Conservation (phyloP, 495 filamentous ascomycete genomes). For the Trichoderma parareesei region DNA sequence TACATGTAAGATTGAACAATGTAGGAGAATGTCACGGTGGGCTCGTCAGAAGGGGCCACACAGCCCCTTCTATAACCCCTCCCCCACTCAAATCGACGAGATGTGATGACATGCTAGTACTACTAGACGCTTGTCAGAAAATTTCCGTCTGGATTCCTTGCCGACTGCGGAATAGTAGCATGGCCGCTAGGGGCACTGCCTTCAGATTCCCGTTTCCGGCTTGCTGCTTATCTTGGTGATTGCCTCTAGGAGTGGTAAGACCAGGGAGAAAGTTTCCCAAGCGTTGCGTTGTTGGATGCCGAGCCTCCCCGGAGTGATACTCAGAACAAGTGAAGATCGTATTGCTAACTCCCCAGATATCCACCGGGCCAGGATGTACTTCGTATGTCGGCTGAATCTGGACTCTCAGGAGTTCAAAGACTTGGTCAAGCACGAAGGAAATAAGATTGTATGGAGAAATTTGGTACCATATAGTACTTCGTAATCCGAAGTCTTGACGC, state of each 20-base stretch:
- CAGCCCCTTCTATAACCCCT: conserved; percentile 1
- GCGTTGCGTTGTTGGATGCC: neutral
- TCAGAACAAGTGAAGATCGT: neutral
- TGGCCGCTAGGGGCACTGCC: conserved; percentile 4
- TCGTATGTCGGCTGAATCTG: too few species aligned
- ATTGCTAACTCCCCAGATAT: neutral
- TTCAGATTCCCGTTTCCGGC: neutral
- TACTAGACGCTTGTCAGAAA: conserved; percentile 6
- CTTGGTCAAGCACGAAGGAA: neutral
- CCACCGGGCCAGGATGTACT: neutral
- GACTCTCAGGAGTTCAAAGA: neutral
- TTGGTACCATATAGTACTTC: neutral
- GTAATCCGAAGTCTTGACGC: neutral
- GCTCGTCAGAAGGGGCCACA: neutral
- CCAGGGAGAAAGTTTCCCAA: neutral
- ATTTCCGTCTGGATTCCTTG: conserved; percentile 9
- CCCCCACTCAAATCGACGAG: conserved; percentile 7
- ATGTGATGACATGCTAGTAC: neutral
- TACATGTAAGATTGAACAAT: conserved; percentile 9
- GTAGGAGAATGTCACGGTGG: conserved; percentile 10
- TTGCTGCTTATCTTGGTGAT: conserved; percentile 1
- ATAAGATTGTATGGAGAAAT: neutral
- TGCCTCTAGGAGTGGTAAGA: neutral
- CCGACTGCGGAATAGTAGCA: neutral
- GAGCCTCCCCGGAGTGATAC: conserved; percentile 2